A percentile compares a stretch with the other conserved stretches of the same genome.
phyloP scores from a whole-genome alignment of 2,329 filamentous ascomycete genomes.

The Colletotrichum sojae region DNA sequence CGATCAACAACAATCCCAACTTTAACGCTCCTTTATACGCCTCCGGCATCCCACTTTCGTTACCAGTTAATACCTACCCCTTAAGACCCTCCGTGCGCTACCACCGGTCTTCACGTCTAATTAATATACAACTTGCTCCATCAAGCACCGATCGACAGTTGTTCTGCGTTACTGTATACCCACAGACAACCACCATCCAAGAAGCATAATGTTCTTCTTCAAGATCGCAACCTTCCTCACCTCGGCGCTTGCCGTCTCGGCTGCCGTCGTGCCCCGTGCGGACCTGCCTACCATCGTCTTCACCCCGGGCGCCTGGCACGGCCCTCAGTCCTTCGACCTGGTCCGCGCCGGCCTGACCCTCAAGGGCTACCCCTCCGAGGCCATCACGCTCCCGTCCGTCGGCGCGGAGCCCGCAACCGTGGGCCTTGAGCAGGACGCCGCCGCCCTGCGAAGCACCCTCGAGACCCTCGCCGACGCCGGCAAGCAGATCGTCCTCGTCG shows the following conservation, averaged over 20 bases:
- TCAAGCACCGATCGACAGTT: slow-evolving; percentile 25
- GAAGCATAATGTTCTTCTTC: slow-evolving; percentile 11
- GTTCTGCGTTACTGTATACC: not conserved
- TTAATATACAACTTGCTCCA: not conserved
- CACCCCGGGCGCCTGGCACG: slow-evolving; percentile 57
- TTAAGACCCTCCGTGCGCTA: not conserved
- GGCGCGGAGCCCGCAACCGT: slow-evolving; percentile 47
- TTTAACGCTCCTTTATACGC: slow-evolving; percentile 15
- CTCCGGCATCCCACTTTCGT: slow-evolving; percentile 16
- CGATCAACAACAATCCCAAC: slow-evolving; percentile 7
- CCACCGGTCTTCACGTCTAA: not conserved
- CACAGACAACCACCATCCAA: slow-evolving; percentile 11
- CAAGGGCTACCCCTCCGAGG: slow-evolving; percentile 51
- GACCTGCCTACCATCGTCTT: slow-evolving; percentile 50
- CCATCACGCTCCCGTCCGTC: slow-evolving; percentile 50
- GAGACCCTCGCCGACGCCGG: slow-evolving; percentile 50
- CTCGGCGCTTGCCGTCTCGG: slow-evolving; percentile 18
- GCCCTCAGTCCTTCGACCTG: slow-evolving; percentile 48
- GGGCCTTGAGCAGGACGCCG: slow-evolving; percentile 49
- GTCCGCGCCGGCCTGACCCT: slow-evolving; percentile 48
- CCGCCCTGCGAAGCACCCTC: slow-evolving; percentile 47
- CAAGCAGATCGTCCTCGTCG: slow-evolving; percentile 57
- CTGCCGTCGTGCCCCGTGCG: slow-evolving; percentile 21
- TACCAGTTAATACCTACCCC: not conserved
- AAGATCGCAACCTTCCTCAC: slow-evolving; percentile 23